A percentile compares a stretch with the other conserved stretches of the same genome.
Conservation (phyloP, 768 basidiomycete species). For the Peribolospora kevripleyi region DNA sequence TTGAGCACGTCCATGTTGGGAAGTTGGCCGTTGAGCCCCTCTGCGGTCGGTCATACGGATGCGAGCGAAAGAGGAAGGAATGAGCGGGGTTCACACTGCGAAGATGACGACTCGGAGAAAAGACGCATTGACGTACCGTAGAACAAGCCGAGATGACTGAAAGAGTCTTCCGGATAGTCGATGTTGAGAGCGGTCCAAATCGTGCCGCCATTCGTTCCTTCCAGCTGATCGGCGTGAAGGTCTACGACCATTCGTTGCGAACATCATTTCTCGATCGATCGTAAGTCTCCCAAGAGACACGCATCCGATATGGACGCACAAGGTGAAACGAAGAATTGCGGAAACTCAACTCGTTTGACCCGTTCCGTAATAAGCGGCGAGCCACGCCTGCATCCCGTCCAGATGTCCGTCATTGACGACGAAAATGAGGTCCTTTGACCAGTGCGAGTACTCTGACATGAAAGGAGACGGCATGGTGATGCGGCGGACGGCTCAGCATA, state of each 20-base stretch:
- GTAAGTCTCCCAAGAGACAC: too few species aligned
- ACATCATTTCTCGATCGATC: too few species aligned
- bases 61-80: background rate
- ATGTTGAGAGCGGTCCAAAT: slow-evolving; percentile 89
- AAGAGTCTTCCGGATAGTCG: slow-evolving; percentile 91
- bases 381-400: slow-evolving; percentile 83
- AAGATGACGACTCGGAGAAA: background rate
- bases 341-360: slow-evolving; percentile 34
- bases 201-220: slow-evolving; percentile 43
- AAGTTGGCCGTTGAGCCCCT: slow-evolving; percentile 80
- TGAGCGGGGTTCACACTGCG: background rate
- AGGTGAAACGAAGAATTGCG: background rate
- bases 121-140: slow-evolving; percentile 34
- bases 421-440: slow-evolving; percentile 85
- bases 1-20: slow-evolving; percentile 92
- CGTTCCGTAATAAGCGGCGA: slow-evolving; percentile 53
- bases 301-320: too few species aligned
- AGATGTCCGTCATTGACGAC: slow-evolving; percentile 68
- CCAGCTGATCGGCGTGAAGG: slow-evolving; percentile 37
- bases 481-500: background rate
- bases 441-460: slow-evolving; percentile 48
- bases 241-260: slow-evolving; percentile 23
- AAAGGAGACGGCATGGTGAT: background rate
- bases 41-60: slow-evolving; percentile 22
- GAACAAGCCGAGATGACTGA: slow-evolving; percentile 84